Percentiles rank a stretch among this genome's conserved stretches.
Conservation (phyloP, 1,284 basidiomycete species). For the Mycena citricolor region DNA sequence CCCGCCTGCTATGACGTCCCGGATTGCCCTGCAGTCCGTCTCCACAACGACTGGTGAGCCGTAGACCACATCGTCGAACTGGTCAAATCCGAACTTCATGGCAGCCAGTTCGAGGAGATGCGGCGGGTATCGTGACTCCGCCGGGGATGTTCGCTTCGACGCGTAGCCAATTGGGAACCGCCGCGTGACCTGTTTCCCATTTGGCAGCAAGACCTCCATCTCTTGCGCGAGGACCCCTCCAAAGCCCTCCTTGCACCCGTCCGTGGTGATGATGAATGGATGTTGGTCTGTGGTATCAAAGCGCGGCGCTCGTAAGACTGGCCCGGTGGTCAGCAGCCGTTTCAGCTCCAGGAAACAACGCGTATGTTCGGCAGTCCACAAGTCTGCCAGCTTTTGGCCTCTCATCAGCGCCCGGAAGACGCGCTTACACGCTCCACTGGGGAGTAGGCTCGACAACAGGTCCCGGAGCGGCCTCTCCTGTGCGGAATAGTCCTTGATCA, state of each 20-base stretch:
- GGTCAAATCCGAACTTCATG: constrained; percentile 32
- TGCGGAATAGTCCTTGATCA: constrained; percentile 32
- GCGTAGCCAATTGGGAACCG: constrained; percentile 30
- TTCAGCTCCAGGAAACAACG: constrained; percentile 32
- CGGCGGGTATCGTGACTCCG: constrained; percentile 33
- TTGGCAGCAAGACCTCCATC: constrained; percentile 20
- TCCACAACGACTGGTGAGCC: constrained; percentile 31
- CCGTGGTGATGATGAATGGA: constrained; percentile 35
- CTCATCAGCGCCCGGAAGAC: constrained; percentile 27
- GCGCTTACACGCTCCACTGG: background rate
- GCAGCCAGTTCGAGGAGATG: constrained; percentile 34
- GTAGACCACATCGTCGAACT: constrained; percentile 30
- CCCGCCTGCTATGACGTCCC: constrained; percentile 25
- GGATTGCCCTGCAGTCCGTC: constrained; percentile 33
- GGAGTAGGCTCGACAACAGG: constrained; percentile 16
- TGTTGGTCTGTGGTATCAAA: constrained; percentile 27
- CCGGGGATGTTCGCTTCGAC: constrained; percentile 30
- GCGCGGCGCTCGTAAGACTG: constrained; percentile 26
- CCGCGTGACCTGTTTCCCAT: constrained; percentile 21
- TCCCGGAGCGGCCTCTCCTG: constrained; percentile 32
- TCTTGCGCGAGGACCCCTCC: constrained; percentile 31
- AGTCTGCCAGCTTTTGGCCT: constrained; percentile 18
- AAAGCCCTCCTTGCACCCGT: constrained; percentile 34
- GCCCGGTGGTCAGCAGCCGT: constrained; percentile 26
- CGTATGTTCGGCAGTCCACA: constrained; percentile 29